Conservation (phyloP, 73 alveolate genomes). For the Tetrahymena thermophila region DNA sequence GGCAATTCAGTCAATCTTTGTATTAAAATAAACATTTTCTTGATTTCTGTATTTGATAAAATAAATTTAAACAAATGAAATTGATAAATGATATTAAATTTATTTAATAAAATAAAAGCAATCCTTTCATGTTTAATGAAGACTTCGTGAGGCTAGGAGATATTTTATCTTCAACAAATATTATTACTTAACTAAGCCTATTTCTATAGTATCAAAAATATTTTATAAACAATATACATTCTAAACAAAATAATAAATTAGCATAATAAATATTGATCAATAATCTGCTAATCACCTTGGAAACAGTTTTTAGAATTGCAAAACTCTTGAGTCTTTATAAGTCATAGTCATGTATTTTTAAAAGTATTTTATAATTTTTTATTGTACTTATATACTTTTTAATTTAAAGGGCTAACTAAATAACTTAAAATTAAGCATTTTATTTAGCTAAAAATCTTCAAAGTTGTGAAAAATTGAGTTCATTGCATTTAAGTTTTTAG, state of each 20-base stretch:
- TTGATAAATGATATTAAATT: too few relatives aligned
- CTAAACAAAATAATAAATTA: too few relatives aligned
- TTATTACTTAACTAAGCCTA: not conserved
- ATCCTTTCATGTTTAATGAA: not conserved
- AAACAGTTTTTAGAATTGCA: not conserved
- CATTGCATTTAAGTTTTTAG: not conserved
- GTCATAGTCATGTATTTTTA: not conserved
- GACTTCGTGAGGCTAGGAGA: not conserved
- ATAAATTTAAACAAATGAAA: too few relatives aligned
- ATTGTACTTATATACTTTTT: too few relatives aligned
- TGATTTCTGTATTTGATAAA: not conserved
- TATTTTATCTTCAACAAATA: not conserved
- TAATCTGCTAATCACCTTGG: not conserved
- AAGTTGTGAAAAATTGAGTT: not conserved
- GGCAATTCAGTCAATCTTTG: not conserved
- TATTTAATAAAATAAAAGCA: not conserved
- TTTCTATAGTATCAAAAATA: not conserved
- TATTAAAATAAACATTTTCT: not conserved
- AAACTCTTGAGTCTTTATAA: not conserved
- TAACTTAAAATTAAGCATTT: not conserved
- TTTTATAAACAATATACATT: too few relatives aligned
- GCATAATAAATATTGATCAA: not conserved
- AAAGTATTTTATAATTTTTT: too few relatives aligned
- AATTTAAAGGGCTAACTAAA: not conserved
- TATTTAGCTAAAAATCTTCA: not conserved